Percentiles rank a stretch among this genome's conserved stretches.
Evolutionary conservation across 176 grass and related monocot genomes (phyloP).

Genomic region (Musa troglodytarum): DNA sequence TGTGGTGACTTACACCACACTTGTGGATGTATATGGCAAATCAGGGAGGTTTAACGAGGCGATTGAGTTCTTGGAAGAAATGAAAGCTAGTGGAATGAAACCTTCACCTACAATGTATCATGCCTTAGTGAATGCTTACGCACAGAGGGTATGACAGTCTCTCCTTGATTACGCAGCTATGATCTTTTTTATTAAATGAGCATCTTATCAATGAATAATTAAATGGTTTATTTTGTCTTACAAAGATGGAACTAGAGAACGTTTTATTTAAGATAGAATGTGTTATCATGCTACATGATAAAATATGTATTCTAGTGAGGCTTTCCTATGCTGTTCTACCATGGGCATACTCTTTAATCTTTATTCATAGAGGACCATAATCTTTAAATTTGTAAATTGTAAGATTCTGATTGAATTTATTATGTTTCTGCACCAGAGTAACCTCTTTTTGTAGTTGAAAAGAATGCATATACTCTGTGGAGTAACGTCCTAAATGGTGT

Average conservation of each 20-base stretch:
- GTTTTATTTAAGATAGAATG: too few species aligned
- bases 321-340: not conserved
- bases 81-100: constrained; percentile 72
- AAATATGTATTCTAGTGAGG: not conserved
- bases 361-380: not conserved
- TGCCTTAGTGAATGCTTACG: constrained; percentile 91
- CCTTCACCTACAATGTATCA: constrained; percentile 83
- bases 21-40: constrained; percentile 92
- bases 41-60: constrained; percentile 76
- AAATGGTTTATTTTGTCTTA: not conserved
- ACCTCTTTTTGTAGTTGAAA: not conserved
- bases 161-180: not conserved
- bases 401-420: too few species aligned
- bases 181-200: too few species aligned
- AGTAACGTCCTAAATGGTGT: too few species aligned
- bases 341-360: not conserved
- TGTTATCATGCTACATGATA: not conserved
- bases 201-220: not conserved
- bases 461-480: too few species aligned
- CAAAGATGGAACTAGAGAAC: not conserved
- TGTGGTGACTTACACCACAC: constrained; percentile 85
- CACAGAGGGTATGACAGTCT: constrained; percentile 53
- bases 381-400: not conserved
- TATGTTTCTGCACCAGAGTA: not conserved
- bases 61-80: constrained; percentile 73